Evolutionary conservation across 495 filamentous ascomycete species (phyloP).

Genomic region (Penicillium paxilli): DNA sequence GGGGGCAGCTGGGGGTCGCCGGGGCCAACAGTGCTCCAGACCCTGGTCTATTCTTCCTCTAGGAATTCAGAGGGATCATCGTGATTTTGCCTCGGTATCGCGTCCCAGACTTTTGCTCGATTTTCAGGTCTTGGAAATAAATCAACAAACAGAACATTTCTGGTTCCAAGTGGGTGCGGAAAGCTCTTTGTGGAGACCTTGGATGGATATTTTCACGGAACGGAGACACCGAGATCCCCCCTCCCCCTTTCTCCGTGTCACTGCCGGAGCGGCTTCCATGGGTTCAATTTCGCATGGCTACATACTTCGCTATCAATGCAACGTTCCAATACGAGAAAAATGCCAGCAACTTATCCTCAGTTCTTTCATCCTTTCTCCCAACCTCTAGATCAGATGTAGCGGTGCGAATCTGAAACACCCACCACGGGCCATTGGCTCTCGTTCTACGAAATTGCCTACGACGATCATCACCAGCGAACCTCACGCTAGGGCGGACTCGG

Average conservation of each 20-base stretch:
- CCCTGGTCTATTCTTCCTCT: too few species aligned
- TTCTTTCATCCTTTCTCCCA: neutral
- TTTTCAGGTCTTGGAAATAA: conserved; percentile 10
- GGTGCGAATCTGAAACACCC: conserved; percentile 27
- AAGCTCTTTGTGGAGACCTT: conserved; percentile 26
- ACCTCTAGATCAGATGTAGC: conserved; percentile 14
- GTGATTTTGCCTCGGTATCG: neutral
- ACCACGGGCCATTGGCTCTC: conserved; percentile 29
- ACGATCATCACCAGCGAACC: conserved; percentile 28
- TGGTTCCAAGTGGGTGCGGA: neutral
- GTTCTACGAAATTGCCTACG: conserved; percentile 27
- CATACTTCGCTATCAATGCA: too few species aligned
- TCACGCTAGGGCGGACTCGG: conserved; percentile 19
- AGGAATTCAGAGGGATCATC: too few species aligned
- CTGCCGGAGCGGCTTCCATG: neutral
- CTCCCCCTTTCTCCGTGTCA: neutral
- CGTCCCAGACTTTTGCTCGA: conserved; percentile 10
- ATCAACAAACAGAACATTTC: conserved; percentile 3
- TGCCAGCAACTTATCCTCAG: neutral
- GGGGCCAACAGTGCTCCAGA: neutral
- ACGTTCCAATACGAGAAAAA: neutral
- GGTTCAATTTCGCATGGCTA: too few species aligned
- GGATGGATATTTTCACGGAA: conserved; percentile 22
- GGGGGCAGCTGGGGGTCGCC: neutral
- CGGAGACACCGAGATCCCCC: conserved; percentile 10